Evolutionary conservation across 2,329 filamentous ascomycete species (phyloP), one percentile per base, ranked within the genome.

Genomic region (Aphanocladium album): DNA sequence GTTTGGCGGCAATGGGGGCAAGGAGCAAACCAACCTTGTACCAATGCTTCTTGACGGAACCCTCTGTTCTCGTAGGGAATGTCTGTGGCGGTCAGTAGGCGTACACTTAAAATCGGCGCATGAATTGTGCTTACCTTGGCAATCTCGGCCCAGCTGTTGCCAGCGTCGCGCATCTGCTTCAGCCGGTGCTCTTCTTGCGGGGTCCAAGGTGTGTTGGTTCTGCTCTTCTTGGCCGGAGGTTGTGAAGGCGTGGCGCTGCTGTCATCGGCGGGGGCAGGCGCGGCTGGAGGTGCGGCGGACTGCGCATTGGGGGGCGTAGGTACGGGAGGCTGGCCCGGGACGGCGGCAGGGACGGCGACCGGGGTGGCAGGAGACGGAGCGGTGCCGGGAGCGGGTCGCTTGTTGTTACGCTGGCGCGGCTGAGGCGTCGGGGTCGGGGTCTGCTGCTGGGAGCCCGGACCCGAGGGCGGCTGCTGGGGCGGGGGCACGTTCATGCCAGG

Each of bases 31-130:
- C 60, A 79, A 91, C 91, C 83, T 98, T 98, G 77, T 99, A 98
- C 93, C 95, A 99, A 74, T 99, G 95, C 78, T 98, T 99, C 82
- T 98, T 99, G 23, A 99, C 95, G 70, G 93, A 97, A 8, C 95
- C 95, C 77, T 99, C 95, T 46, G 95, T 99, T 69, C 95, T 84
- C 25, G 86, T 88, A 12, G 95, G 93, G 72, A 99, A 99, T 2
- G 90, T 93, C 90, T 96, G 66, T 79, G 64, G 69, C 33, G 6
- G 11, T 58, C 41, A 58, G 55, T 7, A 43, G 2, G 17, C 27
- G 33, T 8, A 25, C 16, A 8, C 3, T n/a, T 16, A 27, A 35
- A 35, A 21, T 6, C n/a, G n/a, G n/a, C 3, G 23, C 14, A 3
- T 19, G 23, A 7, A 21, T 21, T 12, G 8, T 12, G 91, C 91